Percentiles rank a stretch among this genome's conserved stretches.
Evolutionary conservation across 2,329 filamentous ascomycete species (phyloP).

Genomic region (Botryotinia calthae): DNA sequence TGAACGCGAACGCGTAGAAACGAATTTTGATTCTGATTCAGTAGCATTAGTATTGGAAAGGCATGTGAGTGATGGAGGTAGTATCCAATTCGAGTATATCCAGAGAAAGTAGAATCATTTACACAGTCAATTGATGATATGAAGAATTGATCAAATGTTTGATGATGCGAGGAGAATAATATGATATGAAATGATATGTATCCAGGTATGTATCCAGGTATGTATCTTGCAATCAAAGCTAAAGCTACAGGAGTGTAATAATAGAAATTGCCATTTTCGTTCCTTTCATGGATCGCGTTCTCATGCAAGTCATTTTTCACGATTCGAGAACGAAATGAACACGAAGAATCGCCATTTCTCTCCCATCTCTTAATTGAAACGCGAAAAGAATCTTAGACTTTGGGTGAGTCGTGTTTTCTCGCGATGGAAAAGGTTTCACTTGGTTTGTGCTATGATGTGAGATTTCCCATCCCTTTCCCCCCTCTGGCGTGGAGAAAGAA

Average conservation of each 20-base stretch:
- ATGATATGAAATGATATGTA: background rate
- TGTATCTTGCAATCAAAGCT: background rate
- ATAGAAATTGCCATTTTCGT: background rate
- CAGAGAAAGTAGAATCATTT: background rate
- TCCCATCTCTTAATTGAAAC: background rate
- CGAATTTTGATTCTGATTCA: background rate
- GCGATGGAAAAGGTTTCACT: background rate
- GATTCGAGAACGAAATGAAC: background rate
- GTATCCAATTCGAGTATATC: background rate
- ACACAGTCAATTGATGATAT: background rate
- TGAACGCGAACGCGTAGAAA: background rate
- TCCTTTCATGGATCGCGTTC: background rate
- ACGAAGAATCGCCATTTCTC: background rate
- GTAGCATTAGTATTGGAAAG: background rate
- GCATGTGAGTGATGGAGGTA: background rate
- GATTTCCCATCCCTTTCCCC: background rate
- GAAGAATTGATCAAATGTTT: background rate
- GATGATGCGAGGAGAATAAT: background rate
- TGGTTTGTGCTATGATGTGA: background rate
- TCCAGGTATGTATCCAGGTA: too few species aligned
- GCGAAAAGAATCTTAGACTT: background rate
- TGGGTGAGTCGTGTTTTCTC: background rate
- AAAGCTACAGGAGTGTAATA: background rate
- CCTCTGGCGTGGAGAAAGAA: background rate
- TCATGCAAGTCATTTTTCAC: constrained; percentile 1